Evolutionary conservation across 345 rosid species (phyloP), one percentile per base, ranked within the genome.

Genomic region (Brassica carinata): DNA sequence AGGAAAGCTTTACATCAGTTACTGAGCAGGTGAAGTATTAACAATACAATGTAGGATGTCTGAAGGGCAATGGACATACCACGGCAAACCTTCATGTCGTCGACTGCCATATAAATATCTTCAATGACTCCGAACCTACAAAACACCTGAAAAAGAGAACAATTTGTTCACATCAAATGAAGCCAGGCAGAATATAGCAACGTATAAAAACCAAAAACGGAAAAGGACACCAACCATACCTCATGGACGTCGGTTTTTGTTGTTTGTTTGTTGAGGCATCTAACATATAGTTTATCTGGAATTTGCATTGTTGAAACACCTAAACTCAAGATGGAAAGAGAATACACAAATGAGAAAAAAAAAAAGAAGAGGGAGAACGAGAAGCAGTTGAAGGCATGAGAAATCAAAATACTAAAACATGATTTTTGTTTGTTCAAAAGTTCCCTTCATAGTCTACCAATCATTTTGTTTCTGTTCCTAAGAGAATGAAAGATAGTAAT

Each of bases 281-380:
- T 89, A 83, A 90, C 92, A 79, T 91, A 94, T 77, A 94, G 82
- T 77, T 92, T 94, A 19, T 89, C 92, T 57, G 83, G 85, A 77
- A 51, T 11, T 80, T 80, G 87, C 69, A 84, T 89, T 78, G 78
- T 38, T 51, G 78, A 17, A 48, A 71, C 71, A 75, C 80, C 74
- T 73, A 70, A 72, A 29, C 59, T 31, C 2, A 40, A 51, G 48
- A 79, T 51, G 19, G 64, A 38, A 72, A 51, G 72, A 58, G 69
- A 67, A 64, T 53, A 73, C 26, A 75, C 58, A 62, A 23, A 65
- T 63, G 70, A 69, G 69, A 53, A 15, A 17, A 27, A 71, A 51
- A 36, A 15, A 8, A 8, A 8, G 11, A 38, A 23, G 26, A 61
- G n/a, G 33, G 48, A n/a, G 40, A 72, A 15, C 18, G 67, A 72